Percentiles rank a stretch among this genome's conserved stretches.
These are phyloP conservation scores for Cucumis hystrix DNA, from an alignment of 306 rosid genomes.

Conservation along the genomic window DNA sequence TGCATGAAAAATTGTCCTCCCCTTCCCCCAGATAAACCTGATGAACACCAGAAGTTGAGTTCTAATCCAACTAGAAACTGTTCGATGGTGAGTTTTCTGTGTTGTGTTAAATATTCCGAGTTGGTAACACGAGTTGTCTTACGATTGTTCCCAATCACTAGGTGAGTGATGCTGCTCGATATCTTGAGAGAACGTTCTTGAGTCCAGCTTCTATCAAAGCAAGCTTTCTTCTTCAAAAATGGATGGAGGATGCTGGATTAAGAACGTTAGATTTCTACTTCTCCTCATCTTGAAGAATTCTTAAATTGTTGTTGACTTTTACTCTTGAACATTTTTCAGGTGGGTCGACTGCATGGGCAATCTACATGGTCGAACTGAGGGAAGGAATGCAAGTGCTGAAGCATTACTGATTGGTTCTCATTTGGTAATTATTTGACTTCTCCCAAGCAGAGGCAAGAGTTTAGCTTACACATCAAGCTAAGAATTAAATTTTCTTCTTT, in stretches of 20 bases:
- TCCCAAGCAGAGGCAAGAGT: neutral
- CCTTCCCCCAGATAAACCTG: conserved; percentile 10
- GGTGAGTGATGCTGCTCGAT: conserved; percentile 65
- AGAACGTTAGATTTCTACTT: conserved; percentile 66
- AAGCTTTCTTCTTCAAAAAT: conserved; percentile 34
- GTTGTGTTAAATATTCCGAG: neutral
- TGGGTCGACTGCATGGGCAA: conserved; percentile 92
- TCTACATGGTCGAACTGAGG: conserved; percentile 70
- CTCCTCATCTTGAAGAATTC: conserved; percentile 4
- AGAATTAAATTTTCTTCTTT: conserved; percentile 10
- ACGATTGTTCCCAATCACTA: conserved; percentile 18
- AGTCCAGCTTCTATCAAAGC: conserved; percentile 81
- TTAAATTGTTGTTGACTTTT: conserved; percentile 18
- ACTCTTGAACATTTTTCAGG: conserved; percentile 35
- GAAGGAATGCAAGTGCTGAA: conserved; percentile 51
- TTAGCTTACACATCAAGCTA: neutral
- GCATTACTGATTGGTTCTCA: conserved; percentile 87
- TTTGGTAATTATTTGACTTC: conserved; percentile 33
- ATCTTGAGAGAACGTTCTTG: conserved; percentile 86
- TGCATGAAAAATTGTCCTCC: conserved; percentile 4
- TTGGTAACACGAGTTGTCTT: conserved; percentile 10
- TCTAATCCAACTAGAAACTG: neutral
- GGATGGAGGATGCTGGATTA: conserved; percentile 99
- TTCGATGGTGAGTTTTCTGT: neutral
- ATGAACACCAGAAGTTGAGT: neutral